Evolutionary conservation across 208 protist genomes (phyloP), one percentile per base, ranked within the genome.

Genomic region (Acanthamoeba divionensis): DNA sequence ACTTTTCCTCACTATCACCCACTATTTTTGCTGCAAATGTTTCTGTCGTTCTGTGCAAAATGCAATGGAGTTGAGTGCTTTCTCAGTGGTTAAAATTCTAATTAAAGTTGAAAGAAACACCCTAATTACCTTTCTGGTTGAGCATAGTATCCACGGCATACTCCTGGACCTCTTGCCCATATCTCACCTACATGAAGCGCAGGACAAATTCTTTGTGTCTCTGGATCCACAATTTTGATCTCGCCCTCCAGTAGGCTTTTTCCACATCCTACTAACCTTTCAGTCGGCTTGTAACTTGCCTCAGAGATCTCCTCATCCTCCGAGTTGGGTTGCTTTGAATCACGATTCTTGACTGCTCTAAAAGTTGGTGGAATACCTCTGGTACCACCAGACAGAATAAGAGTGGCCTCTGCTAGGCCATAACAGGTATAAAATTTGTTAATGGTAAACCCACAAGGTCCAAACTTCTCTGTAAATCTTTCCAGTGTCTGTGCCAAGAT

Each of bases 381-480:
- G 41, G 45, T 15, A 8, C 66, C 66, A 18, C 66, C 66, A 6
- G 66, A 31, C 33, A 75, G 1, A n/a, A 75, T 75, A 45, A 75
- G 66, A n/a, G 66, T 75, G 66, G 66, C 66, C 33, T 75, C 66
- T 36, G 66, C 66, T 45, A 75, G 66, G 66, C 66, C 66, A 24
- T 75, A 75, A 45, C 66, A 75, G 10, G 66, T 24, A 26, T 75
- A 75, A 45, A 75, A 75, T 26, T 75, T 75, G 66, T 75, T 45
- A 36, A 75, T 41, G 8, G 66, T 75, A n/a, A 75, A 75, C 4
- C 66, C 66, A 45, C 66, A 54, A 4, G 66, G 26, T 0, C 66
- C 66, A 24, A 75, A 75, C 66, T 75, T 75, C n/a, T 75, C 10
- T 36, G 41, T 54, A 45, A 75, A 75, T 6, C 66, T 36, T 21